Base-by-base conservation (phyloP, 1,284 basidiomycete genomes). In the Neotropicomus parvogracilis region DNA sequence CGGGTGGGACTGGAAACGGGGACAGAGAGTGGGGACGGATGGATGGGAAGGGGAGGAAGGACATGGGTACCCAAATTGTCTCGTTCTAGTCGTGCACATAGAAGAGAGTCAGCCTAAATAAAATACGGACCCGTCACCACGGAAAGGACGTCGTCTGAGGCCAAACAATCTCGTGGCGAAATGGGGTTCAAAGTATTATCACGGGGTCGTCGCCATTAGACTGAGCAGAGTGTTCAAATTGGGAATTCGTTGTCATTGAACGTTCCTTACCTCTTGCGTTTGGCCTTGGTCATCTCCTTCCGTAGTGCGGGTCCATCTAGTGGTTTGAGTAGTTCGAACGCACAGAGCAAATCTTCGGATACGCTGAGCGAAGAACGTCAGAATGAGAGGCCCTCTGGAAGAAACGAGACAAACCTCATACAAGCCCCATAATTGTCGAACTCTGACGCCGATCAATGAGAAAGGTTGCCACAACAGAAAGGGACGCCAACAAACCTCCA, bases 281-380 rank as follows among this genome's bases (percentile, higher is more conserved):
- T 97, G 51, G 90, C 93, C 73, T 97, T 97, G 27, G 92, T 95
- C 94, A 99, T 97, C 69, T 98, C 95, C 73, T 98, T 99, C 62
- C 95, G 91, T 57, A 98, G 71, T 39, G 95, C 95, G 14, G 93
- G 87, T 4, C 92, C 93, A 62, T 98, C 95, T 57, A 99, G 75
- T 6, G 95, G 95, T 67, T 98, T 97, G 54, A 99, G 81, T 48
- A 99, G 75, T 70, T 99, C 95, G 62, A 99, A 99, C 12, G 97
- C 95, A 63, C 97, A 99, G 32, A 99, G 74, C 48, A 99, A 71
- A 67, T 99, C 97, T 70, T 98, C 95, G 13, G 94, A 97, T 8
- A 99, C 95, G 60, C 90, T 91, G 31, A 44, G 47, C 12, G 46
- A 50, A 39, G 44, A 55, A 42, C 13, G 45, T 51, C 45, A 66